Evolutionary conservation across 139 green algal species (phyloP), one percentile per base, ranked within the genome.

Genomic region (Chlorella sp.): DNA sequence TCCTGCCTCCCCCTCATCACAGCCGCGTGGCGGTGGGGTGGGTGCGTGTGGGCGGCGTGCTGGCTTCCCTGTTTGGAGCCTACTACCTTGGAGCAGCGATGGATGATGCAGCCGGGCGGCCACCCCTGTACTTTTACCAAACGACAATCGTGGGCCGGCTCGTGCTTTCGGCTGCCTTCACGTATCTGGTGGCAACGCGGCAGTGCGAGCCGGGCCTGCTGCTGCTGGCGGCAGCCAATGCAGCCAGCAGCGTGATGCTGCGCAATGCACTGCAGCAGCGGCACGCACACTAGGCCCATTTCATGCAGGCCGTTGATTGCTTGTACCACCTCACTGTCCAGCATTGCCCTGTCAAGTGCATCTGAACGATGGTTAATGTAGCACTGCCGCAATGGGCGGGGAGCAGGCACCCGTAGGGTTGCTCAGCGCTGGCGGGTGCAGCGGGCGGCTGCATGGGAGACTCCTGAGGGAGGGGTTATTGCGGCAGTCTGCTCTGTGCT

Each of bases 61-160:
- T 90, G 48, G 82, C 82, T 34, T n/a, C 67, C 17, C 74, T 90
- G 13, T 90, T 83, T 70, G 86, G 86, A 7, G 24, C 44, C 0
- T 90, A 90, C 40, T 90, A 90, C 44, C 24, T 84, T 8, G 86
- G 86, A 16, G 86, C 82, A 16, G 86, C 86, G 6, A 20, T 85
- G 7, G 86, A 90, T 36, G 86, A 90, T 62, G 48, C 51, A 0
- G 81, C 80, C 32, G 86, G 82, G 28, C 72, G 75, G 24, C 36
- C 60, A 14, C 86, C 86, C 28, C n/a, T 40, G 22, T n/a, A 22
- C 20, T 76, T 90, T 30, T 90, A 90, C 68, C 26, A 41, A 5
- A 43, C 62, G n/a, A 90, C 86, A 0, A 67, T 88, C 7, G 24
- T 34, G 16, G 86, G 86, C 0, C 36, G 86, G 26, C 65, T 81